Conservation (phyloP, 2,329 filamentous ascomycete genomes). For the Epichloe glyceriae region DNA sequence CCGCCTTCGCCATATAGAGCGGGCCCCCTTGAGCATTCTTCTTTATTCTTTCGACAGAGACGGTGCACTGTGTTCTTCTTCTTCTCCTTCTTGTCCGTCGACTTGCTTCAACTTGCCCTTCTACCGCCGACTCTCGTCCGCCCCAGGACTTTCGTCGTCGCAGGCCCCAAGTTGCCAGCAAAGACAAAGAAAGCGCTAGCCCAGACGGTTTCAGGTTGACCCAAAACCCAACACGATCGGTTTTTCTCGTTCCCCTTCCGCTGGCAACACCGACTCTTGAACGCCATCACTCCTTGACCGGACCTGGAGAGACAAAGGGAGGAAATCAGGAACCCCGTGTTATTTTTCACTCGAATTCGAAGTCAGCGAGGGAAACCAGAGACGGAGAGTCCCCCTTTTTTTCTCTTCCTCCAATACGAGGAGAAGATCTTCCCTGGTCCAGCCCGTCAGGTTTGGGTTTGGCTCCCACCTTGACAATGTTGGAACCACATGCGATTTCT, state of each 20-base stretch:
- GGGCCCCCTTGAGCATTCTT: too few relatives aligned
- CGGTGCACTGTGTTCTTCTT: too few relatives aligned
- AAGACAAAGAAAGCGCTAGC: too few relatives aligned
- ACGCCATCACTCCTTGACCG: background rate
- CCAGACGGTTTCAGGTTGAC: background rate
- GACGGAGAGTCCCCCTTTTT: background rate
- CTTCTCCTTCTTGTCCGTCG: too few relatives aligned
- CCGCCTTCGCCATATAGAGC: too few relatives aligned
- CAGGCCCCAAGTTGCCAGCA: too few relatives aligned
- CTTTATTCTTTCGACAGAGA: too few relatives aligned
- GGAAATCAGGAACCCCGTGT: background rate
- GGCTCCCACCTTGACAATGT: constrained; percentile 11
- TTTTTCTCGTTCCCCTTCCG: background rate
- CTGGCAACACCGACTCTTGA: background rate
- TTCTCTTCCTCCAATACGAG: background rate
- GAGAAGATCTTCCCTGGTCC: background rate
- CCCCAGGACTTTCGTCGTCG: too few relatives aligned
- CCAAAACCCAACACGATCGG: background rate
- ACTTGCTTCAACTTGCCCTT: too few relatives aligned
- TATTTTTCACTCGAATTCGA: background rate
- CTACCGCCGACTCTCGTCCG: too few relatives aligned
- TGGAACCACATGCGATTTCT: constrained; percentile 20
- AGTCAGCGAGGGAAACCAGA: background rate
- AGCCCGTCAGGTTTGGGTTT: background rate
- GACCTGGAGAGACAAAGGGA: background rate